Percentiles rank a stretch among this genome's conserved stretches.
phyloP scores from a whole-genome alignment of 2,329 filamentous ascomycete species.

The Trichoderma aggressivum region DNA sequence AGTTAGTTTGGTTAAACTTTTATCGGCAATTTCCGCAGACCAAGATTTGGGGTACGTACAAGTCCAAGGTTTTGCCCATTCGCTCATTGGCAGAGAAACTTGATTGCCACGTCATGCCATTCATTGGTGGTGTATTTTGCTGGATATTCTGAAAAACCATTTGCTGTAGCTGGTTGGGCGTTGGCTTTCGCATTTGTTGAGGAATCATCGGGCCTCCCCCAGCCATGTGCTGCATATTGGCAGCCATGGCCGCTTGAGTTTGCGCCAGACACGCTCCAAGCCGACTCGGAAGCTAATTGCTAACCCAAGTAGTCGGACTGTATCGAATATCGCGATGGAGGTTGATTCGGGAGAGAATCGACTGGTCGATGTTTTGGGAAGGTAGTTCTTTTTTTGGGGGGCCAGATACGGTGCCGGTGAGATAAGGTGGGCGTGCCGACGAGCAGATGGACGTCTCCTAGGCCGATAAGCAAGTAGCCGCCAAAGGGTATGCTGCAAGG shows the following conservation, averaged over 20 bases:
- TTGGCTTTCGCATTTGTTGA: slow-evolving; percentile 38
- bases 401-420: not conserved
- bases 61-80: slow-evolving; percentile 40
- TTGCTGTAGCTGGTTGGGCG: slow-evolving; percentile 34
- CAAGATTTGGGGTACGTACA: slow-evolving; percentile 35
- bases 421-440: not conserved
- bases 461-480: slow-evolving; percentile 23
- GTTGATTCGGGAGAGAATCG: not conserved
- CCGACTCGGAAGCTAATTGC: not conserved
- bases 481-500: slow-evolving; percentile 24
- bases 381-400: not conserved
- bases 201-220: slow-evolving; percentile 45
- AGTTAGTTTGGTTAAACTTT: not conserved
- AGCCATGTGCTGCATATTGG: slow-evolving; percentile 57
- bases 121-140: slow-evolving; percentile 32
- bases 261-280: slow-evolving; percentile 24
- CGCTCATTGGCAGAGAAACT: slow-evolving; percentile 39
- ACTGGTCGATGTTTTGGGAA: not conserved
- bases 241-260: slow-evolving; percentile 52
- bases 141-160: slow-evolving; percentile 41
- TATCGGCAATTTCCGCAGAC: no score
- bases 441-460: slow-evolving; percentile 7
- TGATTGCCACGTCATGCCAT: slow-evolving; percentile 39
- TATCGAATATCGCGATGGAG: not conserved
- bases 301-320: not conserved